Conservation (phyloP, 345 rosid species). For the Salix exigua region DNA sequence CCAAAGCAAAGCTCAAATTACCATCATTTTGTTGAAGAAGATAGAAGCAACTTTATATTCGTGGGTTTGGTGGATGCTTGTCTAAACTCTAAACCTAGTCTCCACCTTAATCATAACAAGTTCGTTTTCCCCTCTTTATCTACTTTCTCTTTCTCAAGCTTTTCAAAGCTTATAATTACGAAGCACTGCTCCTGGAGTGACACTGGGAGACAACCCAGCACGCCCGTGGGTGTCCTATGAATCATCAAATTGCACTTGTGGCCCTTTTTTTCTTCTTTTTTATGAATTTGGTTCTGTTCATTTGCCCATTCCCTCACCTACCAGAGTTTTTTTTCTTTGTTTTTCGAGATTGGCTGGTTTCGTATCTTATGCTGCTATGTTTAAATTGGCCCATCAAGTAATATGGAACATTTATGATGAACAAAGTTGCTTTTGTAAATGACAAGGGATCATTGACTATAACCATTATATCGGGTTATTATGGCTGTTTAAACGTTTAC, state of each 20-base stretch:
- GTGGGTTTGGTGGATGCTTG: slow-evolving; percentile 34
- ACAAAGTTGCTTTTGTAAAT: slow-evolving; percentile 1
- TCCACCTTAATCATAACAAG: slow-evolving; percentile 35
- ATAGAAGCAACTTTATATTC: slow-evolving; percentile 30
- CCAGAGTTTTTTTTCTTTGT: neutral
- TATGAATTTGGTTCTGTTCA: neutral
- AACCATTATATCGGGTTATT: slow-evolving; percentile 10
- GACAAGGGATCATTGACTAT: slow-evolving; percentile 7
- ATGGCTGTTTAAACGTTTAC: slow-evolving; percentile 10
- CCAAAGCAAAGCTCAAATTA: slow-evolving; percentile 34
- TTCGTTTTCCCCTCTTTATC: slow-evolving; percentile 2
- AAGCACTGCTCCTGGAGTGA: slow-evolving; percentile 8
- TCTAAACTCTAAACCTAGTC: slow-evolving; percentile 31
- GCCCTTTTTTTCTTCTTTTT: neutral
- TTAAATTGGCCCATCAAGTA: neutral
- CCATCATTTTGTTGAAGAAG: slow-evolving; percentile 50
- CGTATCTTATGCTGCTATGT: neutral
- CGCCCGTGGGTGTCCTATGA: slow-evolving; percentile 37
- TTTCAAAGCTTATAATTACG: slow-evolving; percentile 44
- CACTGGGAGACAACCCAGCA: slow-evolving; percentile 33
- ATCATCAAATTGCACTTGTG: slow-evolving; percentile 19
- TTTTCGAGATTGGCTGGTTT: neutral
- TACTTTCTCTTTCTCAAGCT: slow-evolving; percentile 25
- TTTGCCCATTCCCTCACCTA: neutral
- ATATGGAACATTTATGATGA: neutral